These are phyloP conservation scores for Heliamphora pulchella DNA, from an alignment of 179 eudicot species.

Conservation along the genomic window DNA sequence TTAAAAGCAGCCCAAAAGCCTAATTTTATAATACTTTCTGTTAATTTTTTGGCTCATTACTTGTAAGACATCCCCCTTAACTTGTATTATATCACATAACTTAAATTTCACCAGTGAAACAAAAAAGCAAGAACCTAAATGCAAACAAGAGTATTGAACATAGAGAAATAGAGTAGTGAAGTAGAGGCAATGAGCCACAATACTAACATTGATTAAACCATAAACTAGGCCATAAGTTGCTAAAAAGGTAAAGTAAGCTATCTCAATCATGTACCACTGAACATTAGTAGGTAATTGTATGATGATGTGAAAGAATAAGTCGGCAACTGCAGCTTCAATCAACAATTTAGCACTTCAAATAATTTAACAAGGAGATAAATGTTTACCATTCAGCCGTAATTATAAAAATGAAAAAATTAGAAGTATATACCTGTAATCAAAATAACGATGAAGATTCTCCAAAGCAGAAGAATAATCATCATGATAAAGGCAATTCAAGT, in stretches of 20 bases:
- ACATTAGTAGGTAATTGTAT: not conserved
- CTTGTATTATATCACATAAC: no score
- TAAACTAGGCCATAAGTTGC: not conserved
- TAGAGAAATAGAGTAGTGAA: not conserved
- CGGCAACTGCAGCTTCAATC: not conserved
- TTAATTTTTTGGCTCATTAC: no score
- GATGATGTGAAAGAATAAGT: not conserved
- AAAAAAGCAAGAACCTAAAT: no score
- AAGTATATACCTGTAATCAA: conserved; percentile 74
- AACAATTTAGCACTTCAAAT: not conserved
- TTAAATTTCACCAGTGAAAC: no score
- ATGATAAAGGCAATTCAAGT: conserved; percentile 83
- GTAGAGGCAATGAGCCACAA: not conserved
- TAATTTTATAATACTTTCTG: no score
- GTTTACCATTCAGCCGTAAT: not conserved
- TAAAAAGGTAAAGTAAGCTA: not conserved
- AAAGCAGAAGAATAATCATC: conserved; percentile 85
- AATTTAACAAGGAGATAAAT: not conserved
- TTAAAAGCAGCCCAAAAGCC: no score
- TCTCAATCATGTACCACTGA: not conserved
- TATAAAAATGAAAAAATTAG: not conserved
- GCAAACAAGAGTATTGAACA: no score
- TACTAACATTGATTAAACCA: not conserved
- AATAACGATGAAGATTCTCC: conserved; percentile 95
- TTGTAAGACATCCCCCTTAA: no score